Evolutionary conservation across 176 grass and related monocot genomes (phyloP).

Genomic region (Zoysia japonica): DNA sequence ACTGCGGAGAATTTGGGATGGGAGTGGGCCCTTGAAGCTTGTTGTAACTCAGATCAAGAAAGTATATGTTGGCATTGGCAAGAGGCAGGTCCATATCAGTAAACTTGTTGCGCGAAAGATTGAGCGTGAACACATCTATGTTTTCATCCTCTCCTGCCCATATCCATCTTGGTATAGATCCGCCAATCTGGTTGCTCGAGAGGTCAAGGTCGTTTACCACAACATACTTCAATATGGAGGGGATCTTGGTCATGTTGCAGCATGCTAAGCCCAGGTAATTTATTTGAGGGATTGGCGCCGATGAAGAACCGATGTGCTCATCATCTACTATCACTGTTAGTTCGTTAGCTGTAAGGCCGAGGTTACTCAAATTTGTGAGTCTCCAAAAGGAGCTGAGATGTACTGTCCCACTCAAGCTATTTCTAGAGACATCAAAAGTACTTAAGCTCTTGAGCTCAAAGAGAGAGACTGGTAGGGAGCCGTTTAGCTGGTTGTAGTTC

Average conservation of each 20-base stretch:
- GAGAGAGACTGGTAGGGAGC: slow-evolving; percentile 31
- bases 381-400: slow-evolving; percentile 36
- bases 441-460: slow-evolving; percentile 10
- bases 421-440: slow-evolving; percentile 26
- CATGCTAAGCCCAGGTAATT: slow-evolving; percentile 47
- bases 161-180: slow-evolving; percentile 56
- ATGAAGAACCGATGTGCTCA: slow-evolving; percentile 23
- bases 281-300: slow-evolving; percentile 41
- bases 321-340: slow-evolving; percentile 43
- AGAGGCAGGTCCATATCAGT: slow-evolving; percentile 41
- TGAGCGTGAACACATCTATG: slow-evolving; percentile 44
- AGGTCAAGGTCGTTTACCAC: slow-evolving; percentile 50
- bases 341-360: slow-evolving; percentile 52
- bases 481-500: slow-evolving; percentile 19
- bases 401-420: slow-evolving; percentile 45
- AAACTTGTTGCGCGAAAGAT: slow-evolving; percentile 66
- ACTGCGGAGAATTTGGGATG: slow-evolving; percentile 9
- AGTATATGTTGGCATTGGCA: slow-evolving; percentile 29
- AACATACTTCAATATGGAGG: slow-evolving; percentile 52
- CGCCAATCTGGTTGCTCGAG: slow-evolving; percentile 58
- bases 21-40: slow-evolving; percentile 9
- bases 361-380: slow-evolving; percentile 46
- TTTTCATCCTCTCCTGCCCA: slow-evolving; percentile 34
- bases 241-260: slow-evolving; percentile 68
- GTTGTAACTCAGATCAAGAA: slow-evolving; percentile 44